Percentiles rank a stretch among this genome's conserved stretches.
Conservation (phyloP, 345 rosid species). For the Salix suchowensis region DNA sequence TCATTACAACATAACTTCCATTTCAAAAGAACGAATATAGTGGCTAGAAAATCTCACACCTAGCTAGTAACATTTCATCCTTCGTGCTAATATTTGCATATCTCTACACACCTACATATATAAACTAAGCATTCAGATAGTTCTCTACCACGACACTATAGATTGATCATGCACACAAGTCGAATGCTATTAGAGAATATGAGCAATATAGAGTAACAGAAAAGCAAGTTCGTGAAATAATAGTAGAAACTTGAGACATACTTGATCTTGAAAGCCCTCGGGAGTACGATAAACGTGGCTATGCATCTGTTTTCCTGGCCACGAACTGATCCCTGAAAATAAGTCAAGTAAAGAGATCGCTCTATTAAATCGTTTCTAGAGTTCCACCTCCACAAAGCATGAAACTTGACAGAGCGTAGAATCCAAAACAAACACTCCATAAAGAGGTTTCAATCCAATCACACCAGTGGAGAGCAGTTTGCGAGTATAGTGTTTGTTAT, state of each 20-base stretch:
- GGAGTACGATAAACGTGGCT: constrained; percentile 80
- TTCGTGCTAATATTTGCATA: not conserved
- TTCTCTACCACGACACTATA: not conserved
- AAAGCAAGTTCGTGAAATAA: not conserved
- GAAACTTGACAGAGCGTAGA: not conserved
- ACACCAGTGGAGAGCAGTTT: not conserved
- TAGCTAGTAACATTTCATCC: not conserved
- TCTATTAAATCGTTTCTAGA: not conserved
- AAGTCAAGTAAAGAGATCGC: not conserved
- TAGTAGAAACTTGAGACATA: constrained; percentile 31
- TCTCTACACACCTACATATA: not conserved
- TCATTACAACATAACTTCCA: not conserved
- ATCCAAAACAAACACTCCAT: not conserved
- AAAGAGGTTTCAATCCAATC: not conserved
- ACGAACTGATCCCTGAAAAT: constrained; percentile 52
- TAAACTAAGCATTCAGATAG: not conserved
- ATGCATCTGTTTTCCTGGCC: constrained; percentile 93
- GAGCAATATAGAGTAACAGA: not conserved
- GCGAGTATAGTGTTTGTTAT: too few species aligned
- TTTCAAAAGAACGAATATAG: not conserved
- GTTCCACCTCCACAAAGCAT: not conserved
- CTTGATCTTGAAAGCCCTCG: constrained; percentile 58
- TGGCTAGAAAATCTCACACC: not conserved
- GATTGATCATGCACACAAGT: not conserved
- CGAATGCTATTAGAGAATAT: not conserved